Percentiles rank a stretch among this genome's conserved stretches.
These are phyloP conservation scores for Cylindrotheca fusiformis DNA, from an alignment of 108 stramenopile genomes.

Conservation along the genomic window DNA sequence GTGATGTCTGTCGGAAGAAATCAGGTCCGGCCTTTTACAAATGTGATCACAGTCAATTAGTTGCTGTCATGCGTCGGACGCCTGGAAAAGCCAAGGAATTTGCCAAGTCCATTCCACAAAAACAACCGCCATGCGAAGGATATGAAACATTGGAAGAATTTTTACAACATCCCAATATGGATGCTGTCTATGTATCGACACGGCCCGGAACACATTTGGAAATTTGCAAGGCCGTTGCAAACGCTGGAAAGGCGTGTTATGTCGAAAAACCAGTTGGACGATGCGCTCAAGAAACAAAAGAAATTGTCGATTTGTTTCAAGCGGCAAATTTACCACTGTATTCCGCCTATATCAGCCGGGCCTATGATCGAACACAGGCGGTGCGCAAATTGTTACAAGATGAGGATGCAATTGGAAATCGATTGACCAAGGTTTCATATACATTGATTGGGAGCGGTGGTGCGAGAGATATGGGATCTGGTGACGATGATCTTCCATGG, in stretches of 20 bases:
- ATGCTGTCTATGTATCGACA: slow-evolving; percentile 59
- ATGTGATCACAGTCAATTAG: slow-evolving; percentile 37
- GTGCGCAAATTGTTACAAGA: slow-evolving; percentile 23
- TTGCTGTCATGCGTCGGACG: slow-evolving; percentile 60
- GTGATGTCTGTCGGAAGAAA: slow-evolving; percentile 56
- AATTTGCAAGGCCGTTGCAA: slow-evolving; percentile 26
- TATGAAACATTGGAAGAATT: slow-evolving; percentile 49
- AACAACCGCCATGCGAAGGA: too few species aligned
- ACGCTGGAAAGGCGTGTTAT: slow-evolving; percentile 41
- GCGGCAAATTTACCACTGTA: slow-evolving; percentile 33
- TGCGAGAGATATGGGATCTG: slow-evolving; percentile 26
- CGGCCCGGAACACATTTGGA: slow-evolving; percentile 55
- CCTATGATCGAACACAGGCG: slow-evolving; percentile 50
- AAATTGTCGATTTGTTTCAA: slow-evolving; percentile 17
- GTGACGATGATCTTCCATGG: slow-evolving; percentile 31
- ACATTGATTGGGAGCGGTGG: slow-evolving; percentile 23
- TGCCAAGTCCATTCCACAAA: slow-evolving; percentile 5
- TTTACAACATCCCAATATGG: slow-evolving; percentile 34
- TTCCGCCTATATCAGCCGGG: slow-evolving; percentile 58
- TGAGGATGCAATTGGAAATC: slow-evolving; percentile 34
- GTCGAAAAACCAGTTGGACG: slow-evolving; percentile 66
- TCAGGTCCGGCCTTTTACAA: slow-evolving; percentile 65
- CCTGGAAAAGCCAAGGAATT: slow-evolving; percentile 47
- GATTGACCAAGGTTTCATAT: slow-evolving; percentile 32
- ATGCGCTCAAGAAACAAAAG: slow-evolving; percentile 50